phyloP scores from a whole-genome alignment of 2,329 filamentous ascomycete genomes.

The Leptographium flavum region DNA sequence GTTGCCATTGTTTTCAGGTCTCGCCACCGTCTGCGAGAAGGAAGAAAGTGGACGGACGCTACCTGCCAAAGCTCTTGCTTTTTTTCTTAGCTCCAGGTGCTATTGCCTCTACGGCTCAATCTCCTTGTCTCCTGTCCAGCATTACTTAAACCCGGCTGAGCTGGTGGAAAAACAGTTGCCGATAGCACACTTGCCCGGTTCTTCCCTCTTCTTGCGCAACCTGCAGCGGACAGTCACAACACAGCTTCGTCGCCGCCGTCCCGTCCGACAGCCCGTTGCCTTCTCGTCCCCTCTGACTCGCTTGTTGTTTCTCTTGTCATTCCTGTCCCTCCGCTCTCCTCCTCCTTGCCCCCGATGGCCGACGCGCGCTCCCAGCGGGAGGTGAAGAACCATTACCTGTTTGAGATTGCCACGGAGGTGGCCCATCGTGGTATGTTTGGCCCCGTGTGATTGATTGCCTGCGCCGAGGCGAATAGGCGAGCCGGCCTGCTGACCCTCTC shows the following conservation, averaged over 20 bases:
- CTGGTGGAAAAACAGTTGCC: background rate
- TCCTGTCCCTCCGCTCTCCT: background rate
- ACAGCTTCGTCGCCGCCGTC: background rate
- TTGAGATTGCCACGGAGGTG: slow-evolving; percentile 93
- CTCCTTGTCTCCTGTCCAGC: background rate
- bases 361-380: slow-evolving; percentile 41
- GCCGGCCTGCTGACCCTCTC: background rate
- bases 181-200: background rate
- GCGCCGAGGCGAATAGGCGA: too few species aligned
- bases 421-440: slow-evolving; percentile 69
- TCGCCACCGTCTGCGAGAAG: background rate
- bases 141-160: background rate
- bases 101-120: background rate
- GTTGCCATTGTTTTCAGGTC: background rate
- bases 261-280: background rate
- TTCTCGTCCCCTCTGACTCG: background rate
- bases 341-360: slow-evolving; percentile 5
- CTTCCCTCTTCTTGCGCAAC: background rate
- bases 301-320: slow-evolving; percentile 9
- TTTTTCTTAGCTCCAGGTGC: background rate
- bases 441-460: background rate
- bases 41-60: too few species aligned
- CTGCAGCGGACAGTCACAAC: background rate
- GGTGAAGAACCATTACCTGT: slow-evolving; percentile 89
- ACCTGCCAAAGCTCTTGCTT: background rate